Evolutionary conservation across 371 early-diverging fungal genomes (phyloP), one percentile per base, ranked within the genome.

Genomic region (Basidiobolus heterosporus): DNA sequence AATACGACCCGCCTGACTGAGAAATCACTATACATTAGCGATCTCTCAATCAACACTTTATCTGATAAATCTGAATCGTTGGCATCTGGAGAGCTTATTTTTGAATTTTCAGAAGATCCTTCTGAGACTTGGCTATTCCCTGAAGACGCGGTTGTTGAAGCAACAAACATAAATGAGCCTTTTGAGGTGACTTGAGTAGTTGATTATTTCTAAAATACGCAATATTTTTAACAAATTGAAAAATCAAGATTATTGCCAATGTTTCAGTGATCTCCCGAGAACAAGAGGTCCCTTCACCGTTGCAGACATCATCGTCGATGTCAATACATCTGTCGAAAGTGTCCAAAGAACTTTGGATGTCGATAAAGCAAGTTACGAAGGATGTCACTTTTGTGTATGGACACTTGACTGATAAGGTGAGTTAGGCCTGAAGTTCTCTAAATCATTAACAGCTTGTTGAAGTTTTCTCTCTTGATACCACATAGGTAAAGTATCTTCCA

Each of bases 61-160:
- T 3, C 30, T 30, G 30, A 30, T 9, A 3, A 5, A 30, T 9
- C 30, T 9, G 30, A 30, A 30, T 30, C 30, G 30, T 30, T 30
- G 30, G 30, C 9, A 9, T 9, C 30, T 30, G 30, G 30, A 5
- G 49, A 53, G 6, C 39, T 53, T 5, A 14, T 48, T 18, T 41
- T 53, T 30, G 49, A 49, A 21, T 53, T 53, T 41, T 35, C 36
- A 8, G 54, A 53, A n/a, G 45, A 49, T 45, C 43, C 39, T 16
- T 36, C 44, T 39, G 49, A 49, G 44, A 40, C 35, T 30, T 53
- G 49, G 45, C 18, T 58, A 36, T 66, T 72, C 36, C 66, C 72
- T 46, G 60, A 57, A 16, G 64, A 72, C 50, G 65, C 70, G 4
- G 53, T 72, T 6, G 54, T 62, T 11, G 68, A 69, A 44, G 56